These are phyloP conservation scores for Hermanozyma aechmeae DNA, from an alignment of 805 yeast genomes.

Conservation along the genomic window DNA sequence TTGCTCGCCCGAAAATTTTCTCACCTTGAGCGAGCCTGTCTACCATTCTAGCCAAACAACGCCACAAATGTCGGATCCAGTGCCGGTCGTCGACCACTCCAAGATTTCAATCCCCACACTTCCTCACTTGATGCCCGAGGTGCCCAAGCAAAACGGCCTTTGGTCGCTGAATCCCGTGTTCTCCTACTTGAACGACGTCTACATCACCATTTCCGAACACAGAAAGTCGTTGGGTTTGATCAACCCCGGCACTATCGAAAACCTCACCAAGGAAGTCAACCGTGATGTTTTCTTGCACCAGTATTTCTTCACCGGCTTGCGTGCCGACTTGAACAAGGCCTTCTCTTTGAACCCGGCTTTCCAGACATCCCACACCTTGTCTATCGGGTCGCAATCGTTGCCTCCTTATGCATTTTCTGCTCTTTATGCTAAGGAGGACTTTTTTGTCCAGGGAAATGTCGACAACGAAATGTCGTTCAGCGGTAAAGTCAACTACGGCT, in stretches of 20 bases:
- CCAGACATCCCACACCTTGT: slow-evolving; percentile 91
- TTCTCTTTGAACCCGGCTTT: slow-evolving; percentile 87
- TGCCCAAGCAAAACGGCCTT: slow-evolving; percentile 46
- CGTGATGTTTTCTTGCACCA: slow-evolving; percentile 88
- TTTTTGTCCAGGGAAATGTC: slow-evolving; percentile 83
- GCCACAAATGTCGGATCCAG: slow-evolving; percentile 7
- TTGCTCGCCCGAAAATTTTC: too few relatives aligned
- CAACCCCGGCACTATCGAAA: slow-evolving; percentile 94
- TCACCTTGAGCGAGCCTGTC: too few relatives aligned
- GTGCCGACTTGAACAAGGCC: slow-evolving; percentile 93
- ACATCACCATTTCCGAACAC: slow-evolving; percentile 63
- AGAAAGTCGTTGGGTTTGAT: slow-evolving; percentile 72
- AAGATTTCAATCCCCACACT: slow-evolving; percentile 48
- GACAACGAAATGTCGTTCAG: slow-evolving; percentile 80
- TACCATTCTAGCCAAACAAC: too few relatives aligned
- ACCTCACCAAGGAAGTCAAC: slow-evolving; percentile 85
- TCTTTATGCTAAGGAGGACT: slow-evolving; percentile 75
- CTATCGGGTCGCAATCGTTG: slow-evolving; percentile 75
- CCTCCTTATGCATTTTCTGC: slow-evolving; percentile 91
- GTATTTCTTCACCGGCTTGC: slow-evolving; percentile 87
- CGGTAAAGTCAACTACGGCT: slow-evolving; percentile 86
- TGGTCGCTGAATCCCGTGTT: slow-evolving; percentile 82
- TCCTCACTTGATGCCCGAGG: slow-evolving; percentile 46
- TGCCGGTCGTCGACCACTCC: slow-evolving; percentile 41
- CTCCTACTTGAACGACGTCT: slow-evolving; percentile 68